Evolutionary conservation across 305 asterid species (phyloP), one percentile per base, ranked within the genome.

Genomic region (Striga hermonthica): DNA sequence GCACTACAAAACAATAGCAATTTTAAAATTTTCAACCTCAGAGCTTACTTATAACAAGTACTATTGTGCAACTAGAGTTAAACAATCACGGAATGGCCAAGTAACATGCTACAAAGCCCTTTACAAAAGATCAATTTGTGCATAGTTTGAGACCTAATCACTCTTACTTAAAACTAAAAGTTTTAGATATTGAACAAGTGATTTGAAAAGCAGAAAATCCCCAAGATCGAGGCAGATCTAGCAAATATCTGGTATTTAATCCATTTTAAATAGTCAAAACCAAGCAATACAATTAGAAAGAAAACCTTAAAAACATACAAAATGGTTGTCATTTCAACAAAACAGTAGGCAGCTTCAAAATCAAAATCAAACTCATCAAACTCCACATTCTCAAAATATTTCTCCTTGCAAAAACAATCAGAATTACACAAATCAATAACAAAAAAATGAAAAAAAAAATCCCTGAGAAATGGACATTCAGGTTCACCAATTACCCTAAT

Each of bases 291-390:
- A 22, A 22, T 22, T 22, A 22, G 31, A 35, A 40, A 3, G 48
- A 55, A 52, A 16, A n/a, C 1, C 60, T 56, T 56, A 7, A n/a
- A n/a, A 57, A 61, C 53, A 49, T 61, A 9, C 48, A 36, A 57
- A 15, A 37, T 22, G 44, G 13, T 47, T 44, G 37, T 9, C 58
- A 49, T 49, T 48, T 74, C 36, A 58, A 55, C 40, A 48, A 9
- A 67, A 60, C 50, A 60, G 60, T 39, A 59, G 45, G 64, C 34
- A 53, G 56, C 68, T 16, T 13, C 14, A 52, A 59, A 44, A n/a
- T 57, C 12, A 50, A 67, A 7, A 52, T 22, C 55, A 66, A 40
- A 47, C 34, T 69, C 16, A 50, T 41, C 75, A 71, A 57, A 52
- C 16, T 35, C 54, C 16, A 12, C 2, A 2, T 8, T 16, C 62